Percentiles rank a stretch among this genome's conserved stretches.
Conservation (phyloP, 345 rosid species). For the Reutealis trisperma region DNA sequence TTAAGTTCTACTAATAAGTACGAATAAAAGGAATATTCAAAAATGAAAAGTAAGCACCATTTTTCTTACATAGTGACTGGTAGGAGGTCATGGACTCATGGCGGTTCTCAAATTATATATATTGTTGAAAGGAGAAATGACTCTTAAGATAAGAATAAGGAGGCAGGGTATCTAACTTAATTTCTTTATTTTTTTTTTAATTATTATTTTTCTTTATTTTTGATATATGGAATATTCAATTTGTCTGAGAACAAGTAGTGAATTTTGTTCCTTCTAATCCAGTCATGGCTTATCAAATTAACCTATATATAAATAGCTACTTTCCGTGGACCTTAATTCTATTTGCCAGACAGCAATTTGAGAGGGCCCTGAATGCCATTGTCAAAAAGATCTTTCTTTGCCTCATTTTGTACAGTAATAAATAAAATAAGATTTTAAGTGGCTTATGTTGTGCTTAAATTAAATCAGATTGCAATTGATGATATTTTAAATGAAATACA, state of each 20-base stretch:
- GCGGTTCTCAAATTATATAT: conserved; percentile 13
- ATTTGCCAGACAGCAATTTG: neutral
- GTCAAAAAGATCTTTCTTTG: conserved; percentile 22
- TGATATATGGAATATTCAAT: conserved; percentile 35
- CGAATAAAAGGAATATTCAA: conserved; percentile 37
- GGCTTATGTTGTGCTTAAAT: conserved; percentile 7
- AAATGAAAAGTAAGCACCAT: conserved; percentile 42
- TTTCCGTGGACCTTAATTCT: conserved; percentile 10
- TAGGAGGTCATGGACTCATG: conserved; percentile 1
- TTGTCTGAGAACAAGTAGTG: conserved; percentile 29
- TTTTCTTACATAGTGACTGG: conserved; percentile 26
- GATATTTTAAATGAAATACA: conserved; percentile 27
- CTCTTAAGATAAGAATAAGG: conserved; percentile 19
- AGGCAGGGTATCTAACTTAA: conserved; percentile 6
- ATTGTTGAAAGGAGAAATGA: conserved; percentile 29
- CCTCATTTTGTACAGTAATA: neutral
- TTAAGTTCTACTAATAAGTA: conserved; percentile 9
- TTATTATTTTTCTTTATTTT: neutral
- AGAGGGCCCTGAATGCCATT: conserved; percentile 7
- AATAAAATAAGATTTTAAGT: neutral
- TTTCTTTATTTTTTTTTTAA: neutral
- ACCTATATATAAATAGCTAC: neutral
- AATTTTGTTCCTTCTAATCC: conserved; percentile 32
- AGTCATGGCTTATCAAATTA: conserved; percentile 3
- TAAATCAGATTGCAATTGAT: conserved; percentile 15